Conservation (phyloP, 768 basidiomycete genomes). For the Hygrocybe punicea region DNA sequence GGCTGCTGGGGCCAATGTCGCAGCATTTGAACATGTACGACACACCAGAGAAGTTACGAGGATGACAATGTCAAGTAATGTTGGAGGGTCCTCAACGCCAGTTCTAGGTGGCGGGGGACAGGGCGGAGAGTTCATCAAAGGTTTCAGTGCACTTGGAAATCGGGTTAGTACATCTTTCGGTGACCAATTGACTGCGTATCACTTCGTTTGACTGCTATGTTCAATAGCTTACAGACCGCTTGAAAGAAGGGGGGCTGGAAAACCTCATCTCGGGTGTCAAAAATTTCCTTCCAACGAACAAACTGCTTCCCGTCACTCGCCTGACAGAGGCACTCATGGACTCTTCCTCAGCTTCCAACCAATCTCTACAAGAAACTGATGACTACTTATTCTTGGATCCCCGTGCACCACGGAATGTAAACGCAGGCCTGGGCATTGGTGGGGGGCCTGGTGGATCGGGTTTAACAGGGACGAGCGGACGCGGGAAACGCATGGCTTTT, state of each 20-base stretch:
- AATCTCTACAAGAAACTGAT: slow-evolving; percentile 93
- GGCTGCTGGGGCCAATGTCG: slow-evolving; percentile 71
- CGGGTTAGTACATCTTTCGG: slow-evolving; percentile 49
- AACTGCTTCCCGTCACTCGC: slow-evolving; percentile 88
- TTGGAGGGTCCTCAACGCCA: slow-evolving; percentile 61
- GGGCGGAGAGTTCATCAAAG: slow-evolving; percentile 80
- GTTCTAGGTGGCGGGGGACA: slow-evolving; percentile 60
- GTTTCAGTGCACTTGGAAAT: slow-evolving; percentile 89
- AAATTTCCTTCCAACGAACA: slow-evolving; percentile 94
- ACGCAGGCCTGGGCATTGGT: slow-evolving; percentile 48
- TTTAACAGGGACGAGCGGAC: slow-evolving; percentile 5
- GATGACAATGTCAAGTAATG: slow-evolving; percentile 72
- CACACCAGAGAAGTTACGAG: slow-evolving; percentile 86
- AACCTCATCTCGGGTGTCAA: slow-evolving; percentile 97
- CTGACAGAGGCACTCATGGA: slow-evolving; percentile 97
- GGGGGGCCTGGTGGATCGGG: slow-evolving; percentile 34
- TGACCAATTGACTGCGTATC: neutral
- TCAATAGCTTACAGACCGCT: slow-evolving; percentile 77
- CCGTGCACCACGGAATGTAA: slow-evolving; percentile 61
- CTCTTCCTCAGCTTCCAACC: slow-evolving; percentile 87
- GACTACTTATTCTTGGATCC: slow-evolving; percentile 95
- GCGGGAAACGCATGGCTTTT: slow-evolving; percentile 68
- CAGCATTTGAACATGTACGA: slow-evolving; percentile 90
- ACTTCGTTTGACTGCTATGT: neutral
- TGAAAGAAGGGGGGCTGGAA: slow-evolving; percentile 95